A percentile compares a stretch with the other conserved stretches of the same genome.
phyloP scores from a whole-genome alignment of 2,329 filamentous ascomycete genomes.

The Claviceps monticola region DNA sequence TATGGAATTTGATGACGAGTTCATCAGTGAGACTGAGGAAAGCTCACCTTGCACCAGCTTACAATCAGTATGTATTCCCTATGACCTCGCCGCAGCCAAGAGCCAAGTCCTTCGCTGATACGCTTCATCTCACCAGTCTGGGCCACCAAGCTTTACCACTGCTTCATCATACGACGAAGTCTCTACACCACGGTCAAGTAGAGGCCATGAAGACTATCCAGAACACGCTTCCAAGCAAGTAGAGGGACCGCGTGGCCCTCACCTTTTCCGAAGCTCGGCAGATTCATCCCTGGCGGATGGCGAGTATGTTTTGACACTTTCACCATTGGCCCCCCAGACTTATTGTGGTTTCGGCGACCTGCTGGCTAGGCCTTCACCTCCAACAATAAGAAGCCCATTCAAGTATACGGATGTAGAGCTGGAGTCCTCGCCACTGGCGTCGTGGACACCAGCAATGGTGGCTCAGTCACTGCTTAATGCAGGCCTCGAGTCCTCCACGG shows the following conservation, averaged over 20 bases:
- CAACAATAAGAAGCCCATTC: constrained; percentile 35
- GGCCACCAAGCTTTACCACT: constrained; percentile 68
- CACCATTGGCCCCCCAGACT: constrained; percentile 57
- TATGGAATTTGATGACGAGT: constrained; percentile 54
- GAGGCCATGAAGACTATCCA: constrained; percentile 46
- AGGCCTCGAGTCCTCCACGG: constrained; percentile 62
- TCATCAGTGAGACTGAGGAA: constrained; percentile 43
- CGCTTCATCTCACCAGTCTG: constrained; percentile 33
- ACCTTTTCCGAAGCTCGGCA: constrained; percentile 65
- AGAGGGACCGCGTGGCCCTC: constrained; percentile 70
- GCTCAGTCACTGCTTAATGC: constrained; percentile 77
- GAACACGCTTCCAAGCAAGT: constrained; percentile 51
- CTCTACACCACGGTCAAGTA: constrained; percentile 58
- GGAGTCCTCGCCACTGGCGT: constrained; percentile 43
- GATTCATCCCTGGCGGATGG: constrained; percentile 29
- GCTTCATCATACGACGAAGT: constrained; percentile 77
- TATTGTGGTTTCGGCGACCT: constrained; percentile 21
- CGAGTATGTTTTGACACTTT: constrained; percentile 49
- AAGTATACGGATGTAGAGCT: constrained; percentile 43
- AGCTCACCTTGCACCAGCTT: constrained; percentile 54
- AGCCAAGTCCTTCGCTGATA: constrained; percentile 5
- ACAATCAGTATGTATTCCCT: constrained; percentile 48
- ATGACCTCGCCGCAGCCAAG: background rate
- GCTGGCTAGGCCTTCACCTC: constrained; percentile 11
- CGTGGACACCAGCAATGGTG: constrained; percentile 64